phyloP scores from a whole-genome alignment of 2,329 filamentous ascomycete genomes.

The Pezicula neosporulosa region DNA sequence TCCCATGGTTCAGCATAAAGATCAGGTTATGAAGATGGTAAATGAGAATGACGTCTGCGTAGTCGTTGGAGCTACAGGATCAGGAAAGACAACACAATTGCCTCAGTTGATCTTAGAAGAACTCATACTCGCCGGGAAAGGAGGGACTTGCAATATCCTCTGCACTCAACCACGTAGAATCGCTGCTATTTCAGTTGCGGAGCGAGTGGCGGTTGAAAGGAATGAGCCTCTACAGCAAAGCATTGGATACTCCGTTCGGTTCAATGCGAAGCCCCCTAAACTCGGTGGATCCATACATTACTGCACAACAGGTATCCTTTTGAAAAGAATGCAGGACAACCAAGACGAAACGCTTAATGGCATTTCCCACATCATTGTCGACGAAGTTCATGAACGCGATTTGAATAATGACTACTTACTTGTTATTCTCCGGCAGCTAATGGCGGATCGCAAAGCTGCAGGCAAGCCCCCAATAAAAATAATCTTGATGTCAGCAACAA shows the following conservation, averaged over 20 bases:
- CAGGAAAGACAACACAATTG: slow-evolving; percentile 92
- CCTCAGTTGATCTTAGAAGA: slow-evolving; percentile 94
- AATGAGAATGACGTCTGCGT: slow-evolving; percentile 80
- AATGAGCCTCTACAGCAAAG: slow-evolving; percentile 77
- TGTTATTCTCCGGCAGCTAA: slow-evolving; percentile 82
- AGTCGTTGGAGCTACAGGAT: slow-evolving; percentile 91
- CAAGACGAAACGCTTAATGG: slow-evolving; percentile 79
- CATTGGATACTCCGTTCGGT: slow-evolving; percentile 84
- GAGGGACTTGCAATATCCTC: slow-evolving; percentile 77
- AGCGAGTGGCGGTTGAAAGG: slow-evolving; percentile 87
- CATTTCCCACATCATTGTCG: slow-evolving; percentile 88
- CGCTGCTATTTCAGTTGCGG: slow-evolving; percentile 85
- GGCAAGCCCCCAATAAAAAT: slow-evolving; percentile 80
- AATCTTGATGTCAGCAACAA: slow-evolving; percentile 90
- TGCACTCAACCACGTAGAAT: slow-evolving; percentile 94
- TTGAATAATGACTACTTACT: slow-evolving; percentile 92
- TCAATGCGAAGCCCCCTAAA: slow-evolving; percentile 74
- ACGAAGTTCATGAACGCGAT: slow-evolving; percentile 92
- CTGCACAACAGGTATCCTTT: slow-evolving; percentile 87
- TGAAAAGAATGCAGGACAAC: slow-evolving; percentile 76
- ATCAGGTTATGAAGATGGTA: slow-evolving; percentile 81
- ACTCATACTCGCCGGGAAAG: slow-evolving; percentile 70
- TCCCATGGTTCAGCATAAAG: slow-evolving; percentile 82
- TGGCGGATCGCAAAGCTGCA: slow-evolving; percentile 55
- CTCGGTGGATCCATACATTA: slow-evolving; percentile 71